Evolutionary conservation across 192 early-diverging fungal species (phyloP).

Genomic region (Backusella australiensis): DNA sequence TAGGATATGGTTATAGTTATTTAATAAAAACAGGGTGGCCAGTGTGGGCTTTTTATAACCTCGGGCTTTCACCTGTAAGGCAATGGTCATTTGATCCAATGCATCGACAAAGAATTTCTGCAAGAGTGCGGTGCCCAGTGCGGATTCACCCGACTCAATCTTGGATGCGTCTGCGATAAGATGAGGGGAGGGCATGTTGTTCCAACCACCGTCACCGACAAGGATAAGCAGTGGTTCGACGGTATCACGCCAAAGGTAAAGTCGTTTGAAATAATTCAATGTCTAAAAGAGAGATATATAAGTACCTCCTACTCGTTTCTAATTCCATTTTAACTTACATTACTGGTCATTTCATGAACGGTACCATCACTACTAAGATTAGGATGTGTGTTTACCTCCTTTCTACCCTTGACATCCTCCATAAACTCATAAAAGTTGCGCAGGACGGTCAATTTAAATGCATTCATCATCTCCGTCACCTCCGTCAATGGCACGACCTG

Average conservation of each 20-base stretch:
- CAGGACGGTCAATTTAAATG: constrained; percentile 51
- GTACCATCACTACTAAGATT: constrained; percentile 75
- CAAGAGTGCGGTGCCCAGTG: constrained; percentile 21
- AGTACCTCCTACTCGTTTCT: neutral
- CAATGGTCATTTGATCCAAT: constrained; percentile 54
- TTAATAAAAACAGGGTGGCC: constrained; percentile 70
- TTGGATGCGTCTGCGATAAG: neutral
- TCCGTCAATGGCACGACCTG: constrained; percentile 28
- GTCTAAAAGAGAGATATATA: constrained; percentile 35
- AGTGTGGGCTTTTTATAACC: constrained; percentile 71
- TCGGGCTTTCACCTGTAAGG: constrained; percentile 66
- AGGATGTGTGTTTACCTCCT: constrained; percentile 40
- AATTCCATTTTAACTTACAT: constrained; percentile 43
- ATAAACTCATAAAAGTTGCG: constrained; percentile 64
- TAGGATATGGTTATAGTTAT: constrained; percentile 78
- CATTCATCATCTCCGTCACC: constrained; percentile 22
- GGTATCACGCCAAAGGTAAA: constrained; percentile 52
- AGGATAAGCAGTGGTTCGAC: constrained; percentile 52
- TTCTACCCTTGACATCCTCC: constrained; percentile 65
- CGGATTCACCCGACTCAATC: neutral
- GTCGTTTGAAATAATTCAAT: constrained; percentile 60
- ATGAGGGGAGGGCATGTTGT: constrained; percentile 22
- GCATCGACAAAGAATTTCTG: constrained; percentile 45
- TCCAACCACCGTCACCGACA: constrained; percentile 60
- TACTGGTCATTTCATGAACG: constrained; percentile 79